Base-by-base conservation (phyloP, 2,329 filamentous ascomycete genomes). In the Alternaria alternata region DNA sequence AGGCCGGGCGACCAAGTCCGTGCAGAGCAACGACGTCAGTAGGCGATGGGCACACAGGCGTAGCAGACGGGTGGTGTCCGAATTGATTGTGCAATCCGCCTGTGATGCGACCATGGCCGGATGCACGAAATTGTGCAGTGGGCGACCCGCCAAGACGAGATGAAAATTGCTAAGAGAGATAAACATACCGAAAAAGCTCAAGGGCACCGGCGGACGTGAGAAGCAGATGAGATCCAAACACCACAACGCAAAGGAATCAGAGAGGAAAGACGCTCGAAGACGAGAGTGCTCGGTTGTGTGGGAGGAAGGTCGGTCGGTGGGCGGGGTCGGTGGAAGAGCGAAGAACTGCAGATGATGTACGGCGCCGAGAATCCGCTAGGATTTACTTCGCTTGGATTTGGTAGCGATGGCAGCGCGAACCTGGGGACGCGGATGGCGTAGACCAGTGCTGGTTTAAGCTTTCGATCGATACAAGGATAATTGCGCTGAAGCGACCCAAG, bases 171-270 rank as follows among this genome's bases (percentile, higher is more conserved):
- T 64, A 66, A 55, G 12, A 57, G 54, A 51, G 59, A 51, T 18
- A 59, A 57, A 70, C 68, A 58, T 61, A 71, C 69, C 63, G 62
- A 62, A 67, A 66, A 59, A 57, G 55, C 54, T 59, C 62, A 67
- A 71, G 65, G 63, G 67, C 70, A 69, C 63, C 54, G 64, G 68
- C 65, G 42, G 49, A 55, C 43, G 39, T 56, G 56, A 60, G 56
- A 66, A 62, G 70, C 61, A 67, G 66, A 68, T 59, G 60, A 70
- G 57, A 61, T 72, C 56, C 64, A 61, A 69, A 73, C 66, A 73
- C 67, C 66, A 67, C 71, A 71, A 73, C 70, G 73, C 71, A 77
- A 78, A 71, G 69, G 70, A 72, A 75, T 42, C 63, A 66, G 68
- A 63, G 65, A 72, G 62, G 65, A 56, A 62, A 46, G 58, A 59